phyloP scores from a whole-genome alignment of 805 yeast genomes.

The Schwanniomyces occidentalis region DNA sequence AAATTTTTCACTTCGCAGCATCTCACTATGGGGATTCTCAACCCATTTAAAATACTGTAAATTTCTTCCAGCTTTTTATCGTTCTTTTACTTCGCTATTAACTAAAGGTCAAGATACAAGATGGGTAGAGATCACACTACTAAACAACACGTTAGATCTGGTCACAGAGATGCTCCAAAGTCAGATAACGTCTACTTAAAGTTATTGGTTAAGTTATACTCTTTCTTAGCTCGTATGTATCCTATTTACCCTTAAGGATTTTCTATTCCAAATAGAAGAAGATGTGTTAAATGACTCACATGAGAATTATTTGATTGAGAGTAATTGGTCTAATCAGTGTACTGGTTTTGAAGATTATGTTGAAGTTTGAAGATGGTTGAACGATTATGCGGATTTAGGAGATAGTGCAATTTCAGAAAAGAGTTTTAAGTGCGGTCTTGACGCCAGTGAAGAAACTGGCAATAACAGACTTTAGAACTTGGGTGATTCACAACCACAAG shows the following conservation, averaged over 20 bases:
- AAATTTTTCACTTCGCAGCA: slow-evolving; percentile 6
- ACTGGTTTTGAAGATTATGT: no score
- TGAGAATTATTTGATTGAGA: no score
- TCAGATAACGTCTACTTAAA: slow-evolving; percentile 99
- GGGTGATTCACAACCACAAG: neutral
- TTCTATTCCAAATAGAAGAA: slow-evolving; percentile 2
- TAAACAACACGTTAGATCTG: slow-evolving; percentile 93
- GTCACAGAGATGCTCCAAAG: slow-evolving; percentile 99
- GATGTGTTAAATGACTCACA: no score
- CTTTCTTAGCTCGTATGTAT: slow-evolving; percentile 98
- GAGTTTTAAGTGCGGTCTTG: no score
- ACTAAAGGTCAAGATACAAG: slow-evolving; percentile 20
- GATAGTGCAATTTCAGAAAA: no score
- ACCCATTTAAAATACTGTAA: no score
- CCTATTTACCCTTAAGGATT: slow-evolving; percentile 5
- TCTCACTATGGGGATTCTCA: no score
- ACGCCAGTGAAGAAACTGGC: neutral
- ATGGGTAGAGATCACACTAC: slow-evolving; percentile 98
- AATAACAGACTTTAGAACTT: neutral
- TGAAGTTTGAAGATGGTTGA: no score
- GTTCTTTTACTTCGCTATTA: no score
- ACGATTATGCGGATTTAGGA: no score
- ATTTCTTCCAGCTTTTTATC: no score
- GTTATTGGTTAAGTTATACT: slow-evolving; percentile 95
- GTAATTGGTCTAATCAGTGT: no score